Evolutionary conservation across 352 stramenopile species (phyloP).

Genomic region (Phytophthora citricola): DNA sequence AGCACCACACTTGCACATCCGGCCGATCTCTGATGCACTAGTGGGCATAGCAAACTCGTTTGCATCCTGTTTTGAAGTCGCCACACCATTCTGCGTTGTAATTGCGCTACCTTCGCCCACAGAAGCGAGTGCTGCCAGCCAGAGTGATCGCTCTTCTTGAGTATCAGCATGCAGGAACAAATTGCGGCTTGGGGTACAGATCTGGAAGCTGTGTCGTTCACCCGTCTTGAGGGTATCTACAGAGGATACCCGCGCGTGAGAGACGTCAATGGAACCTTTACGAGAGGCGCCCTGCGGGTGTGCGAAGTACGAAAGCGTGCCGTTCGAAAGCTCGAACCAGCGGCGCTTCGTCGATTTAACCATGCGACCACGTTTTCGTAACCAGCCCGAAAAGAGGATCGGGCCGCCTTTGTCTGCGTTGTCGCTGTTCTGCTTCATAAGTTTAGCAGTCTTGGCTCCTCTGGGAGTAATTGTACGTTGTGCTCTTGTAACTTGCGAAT

Average conservation of each 20-base stretch:
- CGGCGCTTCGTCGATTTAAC: conserved; percentile 88
- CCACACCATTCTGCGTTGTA: conserved; percentile 22
- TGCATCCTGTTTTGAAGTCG: conserved; percentile 22
- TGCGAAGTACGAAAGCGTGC: conserved; percentile 78
- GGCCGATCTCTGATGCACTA: conserved; percentile 48
- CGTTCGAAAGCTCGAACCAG: conserved; percentile 83
- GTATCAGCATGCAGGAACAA: conserved; percentile 85
- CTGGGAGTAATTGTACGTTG: conserved; percentile 65
- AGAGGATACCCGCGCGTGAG: conserved; percentile 55
- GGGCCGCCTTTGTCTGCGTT: conserved; percentile 56
- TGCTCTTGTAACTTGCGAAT: conserved; percentile 83
- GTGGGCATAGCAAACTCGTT: conserved; percentile 38
- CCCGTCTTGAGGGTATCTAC: conserved; percentile 86
- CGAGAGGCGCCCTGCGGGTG: conserved; percentile 76
- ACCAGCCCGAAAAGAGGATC: conserved; percentile 81
- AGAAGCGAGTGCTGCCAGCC: conserved; percentile 74
- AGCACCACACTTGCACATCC: conserved; percentile 67
- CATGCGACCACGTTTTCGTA: conserved; percentile 85
- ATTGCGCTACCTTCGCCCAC: conserved; percentile 50
- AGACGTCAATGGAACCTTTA: conserved; percentile 78
- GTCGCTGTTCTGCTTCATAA: conserved; percentile 63
- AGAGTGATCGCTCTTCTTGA: conserved; percentile 84
- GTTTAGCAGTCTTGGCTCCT: conserved; percentile 58
- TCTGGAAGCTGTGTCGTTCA: conserved; percentile 83
- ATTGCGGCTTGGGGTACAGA: conserved; percentile 62